Conservation (phyloP, 305 asterid genomes). For the Solanum chacoense region DNA sequence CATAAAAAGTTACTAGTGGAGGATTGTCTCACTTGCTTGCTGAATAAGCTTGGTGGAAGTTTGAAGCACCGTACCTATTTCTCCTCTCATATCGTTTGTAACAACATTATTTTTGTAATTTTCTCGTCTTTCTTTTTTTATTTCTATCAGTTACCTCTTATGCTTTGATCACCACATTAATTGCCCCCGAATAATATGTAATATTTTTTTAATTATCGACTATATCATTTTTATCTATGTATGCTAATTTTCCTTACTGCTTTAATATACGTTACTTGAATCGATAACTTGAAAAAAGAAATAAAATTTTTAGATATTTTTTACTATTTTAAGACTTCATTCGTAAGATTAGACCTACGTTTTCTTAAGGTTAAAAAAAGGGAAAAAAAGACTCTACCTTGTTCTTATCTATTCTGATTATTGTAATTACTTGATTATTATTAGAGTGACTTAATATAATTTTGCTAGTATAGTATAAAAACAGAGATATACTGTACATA, state of each 20-base stretch:
- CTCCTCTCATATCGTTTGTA: not conserved
- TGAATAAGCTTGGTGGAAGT: not conserved
- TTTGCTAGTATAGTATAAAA: not conserved
- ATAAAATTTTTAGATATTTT: not conserved
- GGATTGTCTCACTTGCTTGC: not conserved
- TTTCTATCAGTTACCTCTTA: not conserved
- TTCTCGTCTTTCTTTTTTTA: not conserved
- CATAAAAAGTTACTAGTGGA: not conserved
- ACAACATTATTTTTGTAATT: fast-evolving
- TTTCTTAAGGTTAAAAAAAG: not conserved
- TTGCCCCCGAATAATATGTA: not conserved
- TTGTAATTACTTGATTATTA: not conserved
- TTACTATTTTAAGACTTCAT: not conserved
- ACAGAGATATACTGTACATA: not conserved
- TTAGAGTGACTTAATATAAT: not conserved
- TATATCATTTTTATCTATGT: not conserved
- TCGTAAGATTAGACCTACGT: not conserved
- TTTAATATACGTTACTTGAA: not conserved
- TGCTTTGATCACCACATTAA: not conserved
- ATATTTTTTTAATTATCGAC: not conserved
- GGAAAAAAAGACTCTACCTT: not conserved
- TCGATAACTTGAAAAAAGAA: not conserved
- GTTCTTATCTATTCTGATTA: not conserved
- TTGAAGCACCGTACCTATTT: not conserved
- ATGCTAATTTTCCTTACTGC: not conserved